Base-by-base conservation (phyloP, 2,329 filamentous ascomycete species). In the Fusarium luffae region DNA sequence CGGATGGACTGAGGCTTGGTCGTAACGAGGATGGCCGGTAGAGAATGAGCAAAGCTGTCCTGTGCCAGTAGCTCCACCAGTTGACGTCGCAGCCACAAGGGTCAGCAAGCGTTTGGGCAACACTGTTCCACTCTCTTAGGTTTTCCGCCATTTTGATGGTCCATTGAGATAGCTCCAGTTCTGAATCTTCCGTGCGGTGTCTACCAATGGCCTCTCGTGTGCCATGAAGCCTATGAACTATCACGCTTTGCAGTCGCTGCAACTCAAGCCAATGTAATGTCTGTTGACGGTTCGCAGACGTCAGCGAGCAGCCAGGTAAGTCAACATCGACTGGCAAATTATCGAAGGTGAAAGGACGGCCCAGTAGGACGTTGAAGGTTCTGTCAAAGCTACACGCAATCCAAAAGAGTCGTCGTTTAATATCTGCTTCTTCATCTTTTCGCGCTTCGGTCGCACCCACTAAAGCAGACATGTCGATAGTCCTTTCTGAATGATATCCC, bases 41-140 rank as follows among this genome's bases (percentile, higher is more conserved):
- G 3, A 64, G 28, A 8, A 64, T 64, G 14, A 64, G 59, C 3
- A 64, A 23, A 4, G 21, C 50, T 19, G 59, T 58, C 9, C 50
- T 42, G 8, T 64, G 32, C 61, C 61, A 64, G 8, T 64, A 64
- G 8, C 59, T 52, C 61, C 61, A 64, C 61, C 61, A 64, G 4
- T 64, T 64, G 2, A 32, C 13, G 10, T 64, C 43, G 14, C 44
- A 46, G 1, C 50, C 59, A 23, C 46, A 27, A 2, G 50, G 21
- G 12, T 64, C 61, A 14, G 37, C 23, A 4, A 64, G 43, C 2
- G 21, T 50, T 5, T 49, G 43, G 0, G 61, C 59, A 1, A 34
- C 16, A 6, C 5, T 40, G 7, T 64, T 64, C 61, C 61, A 64
- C 1, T 7, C 14, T 19, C 32, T 40, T 5, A 64, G 14, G 2